Conservation (phyloP, 2,329 filamentous ascomycete species). For the Calonectria ilicicola region DNA sequence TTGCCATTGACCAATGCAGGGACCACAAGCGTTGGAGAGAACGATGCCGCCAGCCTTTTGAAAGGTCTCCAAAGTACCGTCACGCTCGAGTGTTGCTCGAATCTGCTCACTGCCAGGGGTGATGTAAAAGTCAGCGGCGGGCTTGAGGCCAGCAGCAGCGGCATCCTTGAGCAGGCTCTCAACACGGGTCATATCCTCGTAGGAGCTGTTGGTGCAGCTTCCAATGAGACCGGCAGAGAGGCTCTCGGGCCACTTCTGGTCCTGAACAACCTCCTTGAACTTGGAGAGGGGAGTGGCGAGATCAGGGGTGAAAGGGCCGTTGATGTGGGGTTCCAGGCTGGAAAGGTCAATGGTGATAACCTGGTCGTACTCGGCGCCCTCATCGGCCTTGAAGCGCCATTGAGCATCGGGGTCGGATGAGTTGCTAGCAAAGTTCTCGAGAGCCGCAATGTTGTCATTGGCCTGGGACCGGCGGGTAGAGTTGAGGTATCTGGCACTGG, state of each 20-base stretch:
- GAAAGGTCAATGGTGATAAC: slow-evolving; percentile 95
- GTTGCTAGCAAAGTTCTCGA: slow-evolving; percentile 63
- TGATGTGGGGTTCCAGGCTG: slow-evolving; percentile 97
- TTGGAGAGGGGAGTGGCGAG: slow-evolving; percentile 97
- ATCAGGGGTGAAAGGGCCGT: slow-evolving; percentile 98
- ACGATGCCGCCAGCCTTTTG: slow-evolving; percentile 97
- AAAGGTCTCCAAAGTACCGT: slow-evolving; percentile 92
- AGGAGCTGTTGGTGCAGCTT: slow-evolving; percentile 94
- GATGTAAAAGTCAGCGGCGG: slow-evolving; percentile 93
- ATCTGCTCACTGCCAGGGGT: slow-evolving; percentile 98
- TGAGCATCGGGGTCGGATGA: slow-evolving; percentile 58
- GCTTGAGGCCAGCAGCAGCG: slow-evolving; percentile 91
- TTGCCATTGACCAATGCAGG: slow-evolving; percentile 95
- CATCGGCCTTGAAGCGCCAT: slow-evolving; percentile 81
- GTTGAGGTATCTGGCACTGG: slow-evolving; percentile 86
- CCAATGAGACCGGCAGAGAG: slow-evolving; percentile 97
- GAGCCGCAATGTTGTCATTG: slow-evolving; percentile 73
- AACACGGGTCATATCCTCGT: slow-evolving; percentile 94
- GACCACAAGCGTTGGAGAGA: slow-evolving; percentile 93
- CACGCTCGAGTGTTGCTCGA: slow-evolving; percentile 89
- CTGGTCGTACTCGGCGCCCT: slow-evolving; percentile 92
- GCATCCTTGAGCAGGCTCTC: slow-evolving; percentile 84
- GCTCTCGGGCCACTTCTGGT: slow-evolving; percentile 95
- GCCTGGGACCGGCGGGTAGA: slow-evolving; percentile 79
- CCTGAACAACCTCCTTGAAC: slow-evolving; percentile 93